These are phyloP conservation scores for Tarenaya hassleriana DNA, from an alignment of 345 rosid genomes.

Conservation along the genomic window DNA sequence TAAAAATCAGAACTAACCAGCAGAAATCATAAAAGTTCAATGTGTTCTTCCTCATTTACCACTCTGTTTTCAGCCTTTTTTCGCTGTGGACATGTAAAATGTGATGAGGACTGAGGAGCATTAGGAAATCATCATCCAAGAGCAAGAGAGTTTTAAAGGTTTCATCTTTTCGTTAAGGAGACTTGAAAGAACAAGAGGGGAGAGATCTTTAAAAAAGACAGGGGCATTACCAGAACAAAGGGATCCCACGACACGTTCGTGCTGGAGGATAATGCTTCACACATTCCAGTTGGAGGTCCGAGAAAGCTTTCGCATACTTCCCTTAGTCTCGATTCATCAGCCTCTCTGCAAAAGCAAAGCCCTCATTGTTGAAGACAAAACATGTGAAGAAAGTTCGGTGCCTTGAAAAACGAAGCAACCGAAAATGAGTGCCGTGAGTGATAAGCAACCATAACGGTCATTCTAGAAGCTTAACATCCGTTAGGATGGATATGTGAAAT, in stretches of 20 bases:
- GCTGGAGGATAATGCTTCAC: conserved; percentile 46
- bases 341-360: conserved; percentile 84
- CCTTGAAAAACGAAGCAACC: no score
- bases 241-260: conserved; percentile 78
- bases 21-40: no score
- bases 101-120: not conserved
- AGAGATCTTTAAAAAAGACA: conserved; percentile 11
- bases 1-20: no score
- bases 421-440: no score
- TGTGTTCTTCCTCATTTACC: no score
- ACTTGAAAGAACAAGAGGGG: conserved; percentile 1
- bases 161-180: not conserved
- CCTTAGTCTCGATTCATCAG: conserved; percentile 89
- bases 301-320: conserved; percentile 94
- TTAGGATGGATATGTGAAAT: no score
- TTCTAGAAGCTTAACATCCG: no score
- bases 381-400: no score
- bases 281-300: conserved; percentile 95
- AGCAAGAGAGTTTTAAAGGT: not conserved
- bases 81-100: not conserved
- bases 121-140: not conserved
- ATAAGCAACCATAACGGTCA: no score
- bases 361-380: no score
- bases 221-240: conserved; percentile 61
- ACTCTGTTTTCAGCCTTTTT: no score